Percentiles rank a stretch among this genome's conserved stretches.
These are phyloP conservation scores for Hypoxylon trugodes DNA, from an alignment of 495 filamentous ascomycete species.

Conservation along the genomic window DNA sequence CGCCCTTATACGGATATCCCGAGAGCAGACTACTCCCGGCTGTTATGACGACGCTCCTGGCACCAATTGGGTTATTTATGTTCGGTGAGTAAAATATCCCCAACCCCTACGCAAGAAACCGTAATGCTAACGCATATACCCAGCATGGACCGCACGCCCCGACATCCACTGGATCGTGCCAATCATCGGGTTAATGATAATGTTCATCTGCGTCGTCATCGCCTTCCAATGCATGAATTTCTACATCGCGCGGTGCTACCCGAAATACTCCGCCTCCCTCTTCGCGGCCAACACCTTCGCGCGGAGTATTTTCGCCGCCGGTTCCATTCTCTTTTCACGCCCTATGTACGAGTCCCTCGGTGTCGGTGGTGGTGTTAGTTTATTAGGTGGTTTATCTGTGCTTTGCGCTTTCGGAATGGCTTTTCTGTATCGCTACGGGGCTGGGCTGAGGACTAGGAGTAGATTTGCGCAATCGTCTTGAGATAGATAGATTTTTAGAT, in stretches of 20 bases:
- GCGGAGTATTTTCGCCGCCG: conserved; percentile 62
- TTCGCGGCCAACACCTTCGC: conserved; percentile 64
- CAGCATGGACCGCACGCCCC: conserved; percentile 35
- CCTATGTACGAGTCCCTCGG: conserved; percentile 63
- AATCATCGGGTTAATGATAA: conserved; percentile 59
- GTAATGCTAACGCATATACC: background rate
- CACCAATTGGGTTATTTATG: conserved; percentile 24
- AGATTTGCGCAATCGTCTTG: conserved; percentile 34
- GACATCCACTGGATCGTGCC: conserved; percentile 59
- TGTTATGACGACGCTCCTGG: conserved; percentile 24
- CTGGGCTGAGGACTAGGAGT: conserved; percentile 27
- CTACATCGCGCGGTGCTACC: conserved; percentile 68
- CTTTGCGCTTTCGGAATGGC: conserved; percentile 28
- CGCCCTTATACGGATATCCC: conserved; percentile 29
- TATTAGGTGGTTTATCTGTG: conserved; percentile 56
- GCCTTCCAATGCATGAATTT: conserved; percentile 62
- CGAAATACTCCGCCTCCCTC: conserved; percentile 66
- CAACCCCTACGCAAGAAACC: background rate
- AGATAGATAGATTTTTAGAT: no score
- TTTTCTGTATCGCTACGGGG: conserved; percentile 30
- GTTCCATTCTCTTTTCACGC: conserved; percentile 63
- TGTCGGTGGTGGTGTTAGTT: conserved; percentile 67
- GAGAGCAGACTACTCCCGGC: conserved; percentile 31
- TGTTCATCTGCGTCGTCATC: conserved; percentile 61
- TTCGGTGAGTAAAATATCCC: conserved; percentile 39